Evolutionary conservation across 208 protist species (phyloP).

Genomic region (Trypanosoma mega): DNA sequence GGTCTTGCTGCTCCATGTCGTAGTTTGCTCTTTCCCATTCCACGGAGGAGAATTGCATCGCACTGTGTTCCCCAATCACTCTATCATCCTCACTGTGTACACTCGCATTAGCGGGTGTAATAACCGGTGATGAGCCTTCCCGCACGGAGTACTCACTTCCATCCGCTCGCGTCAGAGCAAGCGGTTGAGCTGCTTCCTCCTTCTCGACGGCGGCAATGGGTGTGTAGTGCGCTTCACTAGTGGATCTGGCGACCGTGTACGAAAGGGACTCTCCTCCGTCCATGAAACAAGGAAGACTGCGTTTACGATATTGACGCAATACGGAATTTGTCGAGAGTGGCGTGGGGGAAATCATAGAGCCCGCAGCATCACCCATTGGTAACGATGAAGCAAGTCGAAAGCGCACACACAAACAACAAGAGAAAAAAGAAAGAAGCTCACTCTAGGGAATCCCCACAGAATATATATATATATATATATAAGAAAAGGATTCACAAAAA

Average conservation of each 20-base stretch:
- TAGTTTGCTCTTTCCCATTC: slow-evolving; percentile 25
- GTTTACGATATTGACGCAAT: background rate
- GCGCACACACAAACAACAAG: too few species aligned
- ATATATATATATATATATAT: too few species aligned
- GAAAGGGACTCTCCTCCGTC: background rate
- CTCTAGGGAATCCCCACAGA: too few species aligned
- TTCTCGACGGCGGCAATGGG: too few species aligned
- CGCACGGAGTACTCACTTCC: background rate
- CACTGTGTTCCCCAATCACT: background rate
- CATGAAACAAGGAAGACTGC: background rate
- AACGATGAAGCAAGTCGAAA: too few species aligned
- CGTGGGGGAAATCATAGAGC: background rate
- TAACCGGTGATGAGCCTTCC: background rate
- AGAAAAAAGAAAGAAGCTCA: too few species aligned
- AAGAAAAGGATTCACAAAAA: too few species aligned
- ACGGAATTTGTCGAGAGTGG: background rate
- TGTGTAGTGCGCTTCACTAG: background rate
- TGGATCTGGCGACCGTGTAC: background rate
- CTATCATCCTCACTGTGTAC: background rate
- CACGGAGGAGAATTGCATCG: background rate
- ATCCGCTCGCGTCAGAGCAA: background rate
- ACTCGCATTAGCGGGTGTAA: background rate
- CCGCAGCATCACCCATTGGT: background rate
- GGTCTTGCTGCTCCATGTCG: slow-evolving; percentile 3
- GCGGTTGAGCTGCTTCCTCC: background rate